Evolutionary conservation across 2,329 filamentous ascomycete species (phyloP).

Genomic region (Sclerotinia nivalis): DNA sequence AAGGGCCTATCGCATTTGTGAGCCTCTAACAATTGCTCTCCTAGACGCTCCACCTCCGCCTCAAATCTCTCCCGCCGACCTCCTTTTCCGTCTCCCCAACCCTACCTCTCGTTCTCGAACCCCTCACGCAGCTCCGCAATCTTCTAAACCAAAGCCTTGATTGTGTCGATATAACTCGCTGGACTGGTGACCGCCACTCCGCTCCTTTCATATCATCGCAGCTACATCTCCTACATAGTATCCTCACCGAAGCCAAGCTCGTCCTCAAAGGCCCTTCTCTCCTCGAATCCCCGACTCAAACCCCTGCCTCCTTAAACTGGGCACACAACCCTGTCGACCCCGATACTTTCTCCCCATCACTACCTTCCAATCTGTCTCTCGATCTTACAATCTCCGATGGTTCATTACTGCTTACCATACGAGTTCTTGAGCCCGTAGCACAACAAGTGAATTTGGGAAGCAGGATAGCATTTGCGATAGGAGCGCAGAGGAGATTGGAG

Average conservation of each 20-base stretch:
- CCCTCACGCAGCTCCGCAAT: constrained; percentile 71
- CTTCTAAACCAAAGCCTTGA: constrained; percentile 82
- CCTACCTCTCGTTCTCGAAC: constrained; percentile 60
- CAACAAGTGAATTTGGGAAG: constrained; percentile 62
- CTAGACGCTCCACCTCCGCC: constrained; percentile 74
- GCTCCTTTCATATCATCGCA: constrained; percentile 54
- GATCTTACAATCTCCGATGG: constrained; percentile 70
- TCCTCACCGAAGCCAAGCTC: constrained; percentile 53
- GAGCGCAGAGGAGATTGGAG: constrained; percentile 61
- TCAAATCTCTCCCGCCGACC: constrained; percentile 62
- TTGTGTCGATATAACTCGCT: constrained; percentile 74
- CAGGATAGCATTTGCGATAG: constrained; percentile 70
- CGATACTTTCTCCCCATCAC: constrained; percentile 59
- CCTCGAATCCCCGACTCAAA: constrained; percentile 35
- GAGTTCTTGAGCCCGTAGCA: constrained; percentile 66
- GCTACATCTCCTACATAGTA: constrained; percentile 56
- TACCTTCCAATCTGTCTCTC: constrained; percentile 71
- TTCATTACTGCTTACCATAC: constrained; percentile 66
- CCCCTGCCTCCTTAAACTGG: constrained; percentile 25
- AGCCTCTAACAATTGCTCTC: background rate
- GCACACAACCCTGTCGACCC: constrained; percentile 38
- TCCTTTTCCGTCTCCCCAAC: constrained; percentile 42
- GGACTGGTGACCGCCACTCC: constrained; percentile 65
- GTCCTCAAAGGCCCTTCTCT: constrained; percentile 57
- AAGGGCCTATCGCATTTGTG: background rate